phyloP scores from a whole-genome alignment of 306 rosid species.

The Trifolium fragiferum region DNA sequence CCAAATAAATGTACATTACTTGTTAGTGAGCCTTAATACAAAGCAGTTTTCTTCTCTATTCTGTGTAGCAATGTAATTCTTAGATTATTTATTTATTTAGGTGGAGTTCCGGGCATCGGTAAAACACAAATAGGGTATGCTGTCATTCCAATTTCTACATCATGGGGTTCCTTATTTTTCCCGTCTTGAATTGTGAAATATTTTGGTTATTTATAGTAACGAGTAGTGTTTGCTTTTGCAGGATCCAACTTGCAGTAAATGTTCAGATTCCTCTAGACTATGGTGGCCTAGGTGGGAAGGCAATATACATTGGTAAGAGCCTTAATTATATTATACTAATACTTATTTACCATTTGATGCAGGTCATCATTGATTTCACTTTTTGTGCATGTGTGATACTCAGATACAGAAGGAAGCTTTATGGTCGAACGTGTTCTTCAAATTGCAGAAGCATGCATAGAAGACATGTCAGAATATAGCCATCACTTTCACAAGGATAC shows the following conservation, averaged over 20 bases:
- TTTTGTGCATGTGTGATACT: constrained; percentile 40
- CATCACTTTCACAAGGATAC: constrained; percentile 58
- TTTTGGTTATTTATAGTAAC: constrained; percentile 28
- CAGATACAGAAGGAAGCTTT: constrained; percentile 97
- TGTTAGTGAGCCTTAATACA: constrained; percentile 1
- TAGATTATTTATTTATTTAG: constrained; percentile 46
- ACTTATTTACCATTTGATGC: constrained; percentile 32
- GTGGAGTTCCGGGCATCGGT: constrained; percentile 97
- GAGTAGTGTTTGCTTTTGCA: constrained; percentile 45
- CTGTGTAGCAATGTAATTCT: constrained; percentile 21
- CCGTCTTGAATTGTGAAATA: constrained; percentile 11
- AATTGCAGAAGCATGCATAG: constrained; percentile 87
- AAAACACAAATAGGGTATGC: constrained; percentile 95
- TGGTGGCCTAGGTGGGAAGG: constrained; percentile 90
- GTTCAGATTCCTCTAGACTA: constrained; percentile 83
- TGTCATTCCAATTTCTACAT: constrained; percentile 23
- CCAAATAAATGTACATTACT: constrained; percentile 1
- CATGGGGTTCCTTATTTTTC: constrained; percentile 2
- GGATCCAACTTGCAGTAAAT: constrained; percentile 95
- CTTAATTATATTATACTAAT: constrained; percentile 9
- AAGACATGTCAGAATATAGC: constrained; percentile 66
- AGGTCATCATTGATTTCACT: constrained; percentile 30
- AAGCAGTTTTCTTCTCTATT: constrained; percentile 31
- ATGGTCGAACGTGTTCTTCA: constrained; percentile 91
- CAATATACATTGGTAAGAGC: constrained; percentile 81